Conservation (phyloP, 495 filamentous ascomycete species). For the Podospora fimiseda region DNA sequence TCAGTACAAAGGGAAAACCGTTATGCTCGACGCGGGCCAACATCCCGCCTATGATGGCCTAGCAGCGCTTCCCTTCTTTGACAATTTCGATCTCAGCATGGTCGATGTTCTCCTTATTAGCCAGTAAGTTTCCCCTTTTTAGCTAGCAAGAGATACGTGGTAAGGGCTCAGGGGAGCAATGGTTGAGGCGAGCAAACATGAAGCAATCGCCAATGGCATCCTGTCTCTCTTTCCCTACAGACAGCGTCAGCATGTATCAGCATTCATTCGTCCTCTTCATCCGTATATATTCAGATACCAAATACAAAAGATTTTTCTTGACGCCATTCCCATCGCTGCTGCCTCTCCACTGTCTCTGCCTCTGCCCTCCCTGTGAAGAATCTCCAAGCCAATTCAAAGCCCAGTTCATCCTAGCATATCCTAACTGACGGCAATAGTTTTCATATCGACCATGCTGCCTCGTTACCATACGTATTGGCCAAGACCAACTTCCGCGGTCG, state of each 20-base stretch:
- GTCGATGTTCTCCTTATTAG: constrained; percentile 95
- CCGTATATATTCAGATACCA: constrained; percentile 28
- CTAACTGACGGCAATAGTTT: constrained; percentile 58
- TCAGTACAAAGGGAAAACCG: constrained; percentile 97
- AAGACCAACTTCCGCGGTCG: constrained; percentile 96
- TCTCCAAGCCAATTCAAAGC: background rate
- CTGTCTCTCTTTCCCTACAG: constrained; percentile 1
- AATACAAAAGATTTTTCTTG: constrained; percentile 35
- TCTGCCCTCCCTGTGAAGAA: background rate
- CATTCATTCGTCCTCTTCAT: constrained; percentile 13
- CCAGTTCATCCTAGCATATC: background rate
- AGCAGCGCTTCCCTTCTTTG: constrained; percentile 90
- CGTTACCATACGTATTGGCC: constrained; percentile 90
- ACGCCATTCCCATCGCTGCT: constrained; percentile 24
- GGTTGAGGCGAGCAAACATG: constrained; percentile 14
- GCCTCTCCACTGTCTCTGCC: constrained; percentile 16
- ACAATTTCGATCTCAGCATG: constrained; percentile 95
- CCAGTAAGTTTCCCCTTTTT: constrained; percentile 64
- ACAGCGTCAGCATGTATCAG: constrained; percentile 21
- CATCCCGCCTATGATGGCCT: constrained; percentile 97
- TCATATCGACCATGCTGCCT: constrained; percentile 94
- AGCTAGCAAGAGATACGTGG: constrained; percentile 7
- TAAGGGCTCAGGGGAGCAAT: constrained; percentile 19
- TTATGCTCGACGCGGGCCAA: constrained; percentile 98
- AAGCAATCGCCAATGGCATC: constrained; percentile 5